phyloP scores from a whole-genome alignment of 371 early-diverging fungal genomes.

The Lichtheimia ornata region DNA sequence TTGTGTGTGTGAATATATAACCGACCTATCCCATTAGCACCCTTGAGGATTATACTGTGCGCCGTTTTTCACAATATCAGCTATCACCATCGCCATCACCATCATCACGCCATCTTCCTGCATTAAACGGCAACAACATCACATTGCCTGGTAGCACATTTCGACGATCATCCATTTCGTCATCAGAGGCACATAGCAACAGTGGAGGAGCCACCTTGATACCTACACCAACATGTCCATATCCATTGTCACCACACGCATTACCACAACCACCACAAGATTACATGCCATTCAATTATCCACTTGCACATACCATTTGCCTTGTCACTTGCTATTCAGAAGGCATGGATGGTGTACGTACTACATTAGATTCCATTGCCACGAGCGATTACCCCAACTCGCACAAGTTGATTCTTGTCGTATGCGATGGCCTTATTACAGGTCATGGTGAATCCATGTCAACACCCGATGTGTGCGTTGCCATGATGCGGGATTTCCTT shows the following conservation, averaged over 20 bases:
- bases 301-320: slow-evolving; percentile 74
- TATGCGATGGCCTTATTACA: slow-evolving; percentile 86
- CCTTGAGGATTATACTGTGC: slow-evolving; percentile 15
- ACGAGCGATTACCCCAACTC: slow-evolving; percentile 37
- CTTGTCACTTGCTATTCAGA: slow-evolving; percentile 93
- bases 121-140: not conserved
- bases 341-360: slow-evolving; percentile 85
- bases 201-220: slow-evolving; percentile 9
- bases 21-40: slow-evolving; percentile 1
- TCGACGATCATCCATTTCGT: slow-evolving; percentile 18
- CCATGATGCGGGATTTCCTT: slow-evolving; percentile 82
- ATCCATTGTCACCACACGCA: slow-evolving; percentile 36
- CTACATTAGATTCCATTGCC: slow-evolving; percentile 95
- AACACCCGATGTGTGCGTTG: slow-evolving; percentile 80
- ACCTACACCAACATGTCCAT: slow-evolving; percentile 46
- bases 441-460: slow-evolving; percentile 77
- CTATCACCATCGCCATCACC: slow-evolving; percentile 14
- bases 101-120: slow-evolving; percentile 13
- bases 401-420: slow-evolving; percentile 89
- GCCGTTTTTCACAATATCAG: slow-evolving; percentile 10
- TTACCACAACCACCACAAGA: slow-evolving; percentile 49
- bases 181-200: slow-evolving; percentile 13
- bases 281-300: slow-evolving; percentile 69
- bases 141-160: slow-evolving; percentile 1
- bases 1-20: too few relatives aligned